Conservation (phyloP, 345 rosid species). For the Eucalyptus polyanthemos region DNA sequence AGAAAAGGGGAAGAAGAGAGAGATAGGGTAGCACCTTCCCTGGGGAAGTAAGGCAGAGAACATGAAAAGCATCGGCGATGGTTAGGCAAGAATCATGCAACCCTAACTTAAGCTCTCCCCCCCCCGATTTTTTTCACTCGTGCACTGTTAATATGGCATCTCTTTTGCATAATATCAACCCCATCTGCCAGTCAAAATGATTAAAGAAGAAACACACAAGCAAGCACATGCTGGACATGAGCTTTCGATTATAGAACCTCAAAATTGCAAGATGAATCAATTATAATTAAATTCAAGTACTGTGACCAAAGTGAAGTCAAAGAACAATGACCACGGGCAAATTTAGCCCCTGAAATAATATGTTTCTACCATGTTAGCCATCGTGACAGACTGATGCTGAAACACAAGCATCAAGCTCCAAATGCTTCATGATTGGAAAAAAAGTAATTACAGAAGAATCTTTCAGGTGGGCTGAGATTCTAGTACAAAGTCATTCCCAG, state of each 20-base stretch:
- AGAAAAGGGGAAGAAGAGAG: background rate
- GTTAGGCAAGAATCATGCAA: background rate
- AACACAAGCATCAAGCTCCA: background rate
- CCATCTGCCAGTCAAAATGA: background rate
- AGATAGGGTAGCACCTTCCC: background rate
- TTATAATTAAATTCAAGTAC: background rate
- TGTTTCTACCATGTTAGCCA: background rate
- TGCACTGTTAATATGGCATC: background rate
- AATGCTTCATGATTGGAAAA: background rate
- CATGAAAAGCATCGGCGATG: background rate
- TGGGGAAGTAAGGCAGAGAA: background rate
- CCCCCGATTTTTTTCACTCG: background rate
- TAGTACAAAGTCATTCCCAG: background rate
- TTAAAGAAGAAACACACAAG: background rate
- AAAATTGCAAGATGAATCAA: background rate
- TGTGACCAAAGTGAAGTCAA: background rate
- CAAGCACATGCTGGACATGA: background rate
- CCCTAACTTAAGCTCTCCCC: background rate
- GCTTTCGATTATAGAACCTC: background rate
- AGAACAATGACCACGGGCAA: background rate
- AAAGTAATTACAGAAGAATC: background rate
- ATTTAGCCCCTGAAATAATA: background rate
- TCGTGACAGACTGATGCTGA: background rate
- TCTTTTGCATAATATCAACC: background rate
- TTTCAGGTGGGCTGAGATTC: background rate